Evolutionary conservation across 495 filamentous ascomycete genomes (phyloP).

Genomic region (Filosporella fistucella): DNA sequence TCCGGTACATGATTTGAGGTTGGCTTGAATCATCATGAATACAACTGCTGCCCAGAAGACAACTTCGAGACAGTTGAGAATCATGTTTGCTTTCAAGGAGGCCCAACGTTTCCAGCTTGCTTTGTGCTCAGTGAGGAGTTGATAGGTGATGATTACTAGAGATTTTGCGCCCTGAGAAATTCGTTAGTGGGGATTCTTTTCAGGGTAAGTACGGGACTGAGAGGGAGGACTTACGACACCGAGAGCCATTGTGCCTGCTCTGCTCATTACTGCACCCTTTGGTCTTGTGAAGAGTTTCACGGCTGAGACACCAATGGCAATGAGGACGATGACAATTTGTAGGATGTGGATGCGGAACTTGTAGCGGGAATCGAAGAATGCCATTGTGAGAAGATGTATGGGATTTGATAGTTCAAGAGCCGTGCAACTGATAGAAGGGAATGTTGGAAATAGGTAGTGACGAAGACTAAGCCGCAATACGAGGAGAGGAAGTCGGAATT

Average conservation of each 20-base stretch:
- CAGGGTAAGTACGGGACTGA: not conserved
- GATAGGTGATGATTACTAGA: constrained; percentile 1
- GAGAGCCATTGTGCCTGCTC: constrained; percentile 1
- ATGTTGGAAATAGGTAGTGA: too few relatives aligned
- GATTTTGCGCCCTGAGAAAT: constrained; percentile 4
- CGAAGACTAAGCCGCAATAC: too few relatives aligned
- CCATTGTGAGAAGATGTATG: too few relatives aligned
- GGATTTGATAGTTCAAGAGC: too few relatives aligned
- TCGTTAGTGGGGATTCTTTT: not conserved
- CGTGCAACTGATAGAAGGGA: too few relatives aligned
- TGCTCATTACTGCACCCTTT: not conserved
- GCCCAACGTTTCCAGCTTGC: not conserved
- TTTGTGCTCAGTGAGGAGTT: constrained; percentile 1
- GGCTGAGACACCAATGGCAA: not conserved
- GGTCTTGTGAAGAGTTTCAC: not conserved
- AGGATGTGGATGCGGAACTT: constrained; percentile 1
- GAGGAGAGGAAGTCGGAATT: too few relatives aligned
- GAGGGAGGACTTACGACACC: not conserved
- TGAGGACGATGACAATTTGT: not conserved
- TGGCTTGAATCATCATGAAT: not conserved
- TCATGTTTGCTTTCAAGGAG: not conserved
- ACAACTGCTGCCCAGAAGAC: constrained; percentile 1
- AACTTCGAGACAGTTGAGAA: not conserved
- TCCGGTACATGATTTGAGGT: not conserved
- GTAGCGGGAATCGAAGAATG: not conserved